Evolutionary conservation across 1,139 yeast species (phyloP).

Genomic region (Ogataea hybrid): DNA sequence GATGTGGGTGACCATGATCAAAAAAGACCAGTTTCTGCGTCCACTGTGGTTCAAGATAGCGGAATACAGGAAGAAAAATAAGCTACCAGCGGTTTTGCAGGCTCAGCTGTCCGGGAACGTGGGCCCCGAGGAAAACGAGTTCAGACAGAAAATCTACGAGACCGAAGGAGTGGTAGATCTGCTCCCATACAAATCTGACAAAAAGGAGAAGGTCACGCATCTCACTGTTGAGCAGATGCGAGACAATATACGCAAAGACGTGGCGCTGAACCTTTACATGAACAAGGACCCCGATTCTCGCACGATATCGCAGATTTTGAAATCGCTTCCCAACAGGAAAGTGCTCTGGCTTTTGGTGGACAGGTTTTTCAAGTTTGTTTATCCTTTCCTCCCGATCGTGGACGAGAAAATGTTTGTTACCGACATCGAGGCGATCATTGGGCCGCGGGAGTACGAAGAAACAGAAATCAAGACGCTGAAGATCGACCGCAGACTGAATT

Average conservation of each 20-base stretch:
- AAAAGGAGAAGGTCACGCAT: neutral
- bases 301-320: slow-evolving; percentile 36
- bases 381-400: slow-evolving; percentile 46
- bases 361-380: slow-evolving; percentile 43
- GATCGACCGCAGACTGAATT: slow-evolving; percentile 42
- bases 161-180: slow-evolving; percentile 36
- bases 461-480: slow-evolving; percentile 25
- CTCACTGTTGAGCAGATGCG: neutral
- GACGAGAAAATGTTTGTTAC: slow-evolving; percentile 41
- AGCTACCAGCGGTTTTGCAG: slow-evolving; percentile 10
- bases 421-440: slow-evolving; percentile 32
- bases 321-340: slow-evolving; percentile 42
- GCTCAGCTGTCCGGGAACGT: slow-evolving; percentile 6
- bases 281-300: slow-evolving; percentile 29
- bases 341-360: slow-evolving; percentile 47
- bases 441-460: slow-evolving; percentile 25
- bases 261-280: slow-evolving; percentile 1
- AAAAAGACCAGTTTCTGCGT: slow-evolving; percentile 46
- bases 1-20: slow-evolving; percentile 45
- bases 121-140: slow-evolving; percentile 27
- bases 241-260: slow-evolving; percentile 1
- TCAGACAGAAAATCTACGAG: slow-evolving; percentile 33
- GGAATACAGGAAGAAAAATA: slow-evolving; percentile 32
- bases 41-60: slow-evolving; percentile 33
- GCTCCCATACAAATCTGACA: slow-evolving; percentile 21